Conservation (phyloP, 768 basidiomycete species). For the Gymnopilus dilepis region DNA sequence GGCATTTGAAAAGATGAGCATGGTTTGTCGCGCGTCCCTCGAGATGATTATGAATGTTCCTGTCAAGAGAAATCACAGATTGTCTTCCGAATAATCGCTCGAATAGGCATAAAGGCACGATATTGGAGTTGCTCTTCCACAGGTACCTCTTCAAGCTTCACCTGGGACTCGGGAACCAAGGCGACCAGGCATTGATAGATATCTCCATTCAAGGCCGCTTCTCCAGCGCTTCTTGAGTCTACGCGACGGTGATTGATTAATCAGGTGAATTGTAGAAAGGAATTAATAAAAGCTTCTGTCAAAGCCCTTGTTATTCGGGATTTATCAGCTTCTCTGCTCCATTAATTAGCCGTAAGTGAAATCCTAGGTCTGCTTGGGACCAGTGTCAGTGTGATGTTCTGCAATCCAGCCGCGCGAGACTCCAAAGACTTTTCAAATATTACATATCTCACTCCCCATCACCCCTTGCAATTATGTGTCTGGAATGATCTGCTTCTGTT, state of each 20-base stretch:
- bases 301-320: slow-evolving; percentile 7
- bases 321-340: slow-evolving; percentile 6
- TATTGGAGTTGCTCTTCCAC: background rate
- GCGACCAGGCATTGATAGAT: slow-evolving; percentile 8
- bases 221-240: slow-evolving; percentile 16
- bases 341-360: background rate
- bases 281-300: background rate
- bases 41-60: too few species aligned
- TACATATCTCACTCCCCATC: slow-evolving; percentile 14
- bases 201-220: slow-evolving; percentile 17
- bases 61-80: too few species aligned
- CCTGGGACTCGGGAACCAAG: slow-evolving; percentile 15
- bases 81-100: too few species aligned
- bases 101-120: background rate
- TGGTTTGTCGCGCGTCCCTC: too few species aligned
- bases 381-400: background rate
- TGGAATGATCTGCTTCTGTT: slow-evolving; percentile 1
- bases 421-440: slow-evolving; percentile 5
- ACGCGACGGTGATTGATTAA: slow-evolving; percentile 3
- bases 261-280: background rate
- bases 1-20: too few species aligned
- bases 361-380: background rate
- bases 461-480: slow-evolving; percentile 1
- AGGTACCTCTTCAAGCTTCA: background rate
- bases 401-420: background rate